Conservation (phyloP, 306 rosid species). For the Elaeagnus macrophylla region DNA sequence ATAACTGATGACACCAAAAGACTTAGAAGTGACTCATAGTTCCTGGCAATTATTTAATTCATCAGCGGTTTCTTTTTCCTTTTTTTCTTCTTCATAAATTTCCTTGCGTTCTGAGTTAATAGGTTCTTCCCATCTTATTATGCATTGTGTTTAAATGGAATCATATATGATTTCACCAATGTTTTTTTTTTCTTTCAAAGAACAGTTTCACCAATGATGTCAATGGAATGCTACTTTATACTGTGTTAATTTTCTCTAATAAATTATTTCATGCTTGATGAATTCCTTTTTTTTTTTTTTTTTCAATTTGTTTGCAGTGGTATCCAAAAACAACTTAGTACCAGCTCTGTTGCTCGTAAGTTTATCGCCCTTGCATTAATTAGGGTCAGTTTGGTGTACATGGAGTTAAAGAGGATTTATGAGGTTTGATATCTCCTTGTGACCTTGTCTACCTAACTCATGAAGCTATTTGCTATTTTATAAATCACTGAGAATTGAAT, state of each 20-base stretch:
- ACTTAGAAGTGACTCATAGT: no score
- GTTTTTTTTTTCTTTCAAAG: no score
- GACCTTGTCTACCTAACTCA: neutral
- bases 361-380: constrained; percentile 69
- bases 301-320: constrained; percentile 42
- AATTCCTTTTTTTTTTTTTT: neutral
- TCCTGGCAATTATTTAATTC: no score
- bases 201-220: no score
- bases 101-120: no score
- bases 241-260: neutral
- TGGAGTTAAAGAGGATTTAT: constrained; percentile 77
- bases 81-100: no score
- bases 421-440: constrained; percentile 46
- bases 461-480: constrained; percentile 6
- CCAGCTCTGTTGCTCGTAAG: constrained; percentile 57
- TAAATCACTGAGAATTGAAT: neutral
- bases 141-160: neutral
- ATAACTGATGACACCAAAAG: no score
- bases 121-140: neutral
- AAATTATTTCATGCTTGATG: neutral
- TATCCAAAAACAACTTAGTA: constrained; percentile 75
- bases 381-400: constrained; percentile 66
- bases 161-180: no score
- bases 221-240: no score
- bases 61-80: no score